A percentile compares a stretch with the other conserved stretches of the same genome.
Evolutionary conservation across 2,329 filamentous ascomycete genomes (phyloP).

Genomic region (Penicillium sp.): DNA sequence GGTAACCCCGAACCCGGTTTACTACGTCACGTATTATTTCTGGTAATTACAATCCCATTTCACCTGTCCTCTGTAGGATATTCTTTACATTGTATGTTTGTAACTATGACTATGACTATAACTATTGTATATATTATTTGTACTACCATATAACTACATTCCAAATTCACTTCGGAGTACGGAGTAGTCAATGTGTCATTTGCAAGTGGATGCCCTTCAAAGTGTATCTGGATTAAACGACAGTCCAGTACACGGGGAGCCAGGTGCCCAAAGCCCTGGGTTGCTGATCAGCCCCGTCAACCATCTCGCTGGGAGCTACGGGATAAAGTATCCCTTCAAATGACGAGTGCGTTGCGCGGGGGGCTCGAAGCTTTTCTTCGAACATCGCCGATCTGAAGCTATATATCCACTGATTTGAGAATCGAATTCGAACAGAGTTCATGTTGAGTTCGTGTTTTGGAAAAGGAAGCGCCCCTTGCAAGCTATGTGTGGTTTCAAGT

Average conservation of each 20-base stretch:
- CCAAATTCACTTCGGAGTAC: not conserved
- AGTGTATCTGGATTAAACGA: conserved; percentile 1
- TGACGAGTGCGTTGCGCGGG: not conserved
- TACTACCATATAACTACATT: not conserved
- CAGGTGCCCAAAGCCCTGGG: conserved; percentile 7
- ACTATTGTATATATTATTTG: not conserved
- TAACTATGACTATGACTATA: not conserved
- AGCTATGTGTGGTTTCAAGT: not conserved
- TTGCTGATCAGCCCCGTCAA: conserved; percentile 8
- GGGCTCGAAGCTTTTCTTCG: not conserved
- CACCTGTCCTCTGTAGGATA: not conserved
- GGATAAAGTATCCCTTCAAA: conserved; percentile 1
- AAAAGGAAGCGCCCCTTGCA: conserved; percentile 17
- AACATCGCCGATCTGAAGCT: not conserved
- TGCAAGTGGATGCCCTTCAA: not conserved
- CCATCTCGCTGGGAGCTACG: conserved; percentile 4
- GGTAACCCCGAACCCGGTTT: not conserved
- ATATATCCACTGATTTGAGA: conserved; percentile 1
- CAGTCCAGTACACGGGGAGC: not conserved
- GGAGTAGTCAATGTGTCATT: not conserved
- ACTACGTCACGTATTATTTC: not conserved
- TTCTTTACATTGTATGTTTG: too few species aligned
- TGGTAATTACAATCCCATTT: not conserved
- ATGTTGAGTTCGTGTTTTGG: not conserved
- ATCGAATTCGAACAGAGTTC: conserved; percentile 12